Conservation (phyloP, 768 basidiomycete species). For the Podaxis pistillaris region DNA sequence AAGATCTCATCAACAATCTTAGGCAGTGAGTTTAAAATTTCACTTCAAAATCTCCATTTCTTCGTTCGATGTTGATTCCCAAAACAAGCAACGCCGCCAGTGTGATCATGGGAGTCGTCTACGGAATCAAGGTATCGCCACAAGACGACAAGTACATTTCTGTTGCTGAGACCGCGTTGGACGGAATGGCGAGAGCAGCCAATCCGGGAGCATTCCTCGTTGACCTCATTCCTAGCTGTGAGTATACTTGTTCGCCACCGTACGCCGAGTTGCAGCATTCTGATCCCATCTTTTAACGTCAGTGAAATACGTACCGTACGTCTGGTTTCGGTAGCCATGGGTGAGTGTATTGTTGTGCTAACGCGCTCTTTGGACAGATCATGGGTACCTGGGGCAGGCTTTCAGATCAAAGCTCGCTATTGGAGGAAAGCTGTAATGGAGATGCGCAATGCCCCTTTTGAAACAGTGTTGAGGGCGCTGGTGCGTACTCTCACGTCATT, state of each 20-base stretch:
- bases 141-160: conserved; percentile 46
- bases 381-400: conserved; percentile 52
- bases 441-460: conserved; percentile 47
- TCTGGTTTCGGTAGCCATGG: neutral
- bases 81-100: conserved; percentile 45
- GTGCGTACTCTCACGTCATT: conserved; percentile 25
- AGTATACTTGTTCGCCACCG: conserved; percentile 5
- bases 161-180: conserved; percentile 50
- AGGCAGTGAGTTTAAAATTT: conserved; percentile 38
- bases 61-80: neutral
- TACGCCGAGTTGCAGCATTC: neutral
- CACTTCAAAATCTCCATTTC: neutral
- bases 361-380: conserved; percentile 23
- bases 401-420: conserved; percentile 46
- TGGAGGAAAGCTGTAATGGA: conserved; percentile 47
- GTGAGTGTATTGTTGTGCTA: neutral
- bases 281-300: neutral
- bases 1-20: conserved; percentile 46
- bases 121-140: conserved; percentile 45
- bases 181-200: conserved; percentile 48
- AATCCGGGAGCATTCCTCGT: conserved; percentile 55
- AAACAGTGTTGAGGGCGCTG: conserved; percentile 33
- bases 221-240: conserved; percentile 42
- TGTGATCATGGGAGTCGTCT: conserved; percentile 52
- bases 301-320: conserved; percentile 52